These are phyloP conservation scores for Coemansia nantahalensis DNA, from an alignment of 192 early-diverging fungal genomes.

Conservation along the genomic window DNA sequence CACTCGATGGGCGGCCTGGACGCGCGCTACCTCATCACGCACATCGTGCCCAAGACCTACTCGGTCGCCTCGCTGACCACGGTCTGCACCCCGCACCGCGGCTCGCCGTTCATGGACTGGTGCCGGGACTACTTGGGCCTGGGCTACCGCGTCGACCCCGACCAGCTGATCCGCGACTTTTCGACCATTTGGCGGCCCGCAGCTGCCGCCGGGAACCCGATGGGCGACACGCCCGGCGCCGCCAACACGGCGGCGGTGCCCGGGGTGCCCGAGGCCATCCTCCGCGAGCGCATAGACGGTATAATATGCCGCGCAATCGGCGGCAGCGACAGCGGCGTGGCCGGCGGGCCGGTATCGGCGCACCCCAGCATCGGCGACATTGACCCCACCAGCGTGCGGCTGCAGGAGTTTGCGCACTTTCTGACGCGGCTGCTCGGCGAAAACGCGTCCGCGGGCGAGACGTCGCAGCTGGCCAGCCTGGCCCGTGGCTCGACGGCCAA, in stretches of 20 bases:
- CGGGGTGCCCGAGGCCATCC: constrained; percentile 14
- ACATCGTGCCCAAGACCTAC: constrained; percentile 70
- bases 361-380: neutral
- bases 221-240: constrained; percentile 1
- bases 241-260: constrained; percentile 2
- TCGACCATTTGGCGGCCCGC: constrained; percentile 39
- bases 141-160: constrained; percentile 56
- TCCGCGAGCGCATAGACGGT: constrained; percentile 26
- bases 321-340: neutral
- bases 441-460: constrained; percentile 35
- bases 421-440: constrained; percentile 37
- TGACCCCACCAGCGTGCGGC: constrained; percentile 27
- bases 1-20: constrained; percentile 98
- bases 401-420: constrained; percentile 46
- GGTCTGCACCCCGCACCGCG: constrained; percentile 91
- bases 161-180: constrained; percentile 51
- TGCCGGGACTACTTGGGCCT: constrained; percentile 83
- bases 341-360: neutral
- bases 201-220: neutral
- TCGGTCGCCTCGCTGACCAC: constrained; percentile 81
- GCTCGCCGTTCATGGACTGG: constrained; percentile 93
- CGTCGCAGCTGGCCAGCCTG: constrained; percentile 24
- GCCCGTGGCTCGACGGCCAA: constrained; percentile 19
- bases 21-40: constrained; percentile 86
- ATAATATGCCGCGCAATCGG: constrained; percentile 34